Conservation (phyloP, 768 basidiomycete genomes). For the Collybia nuda region DNA sequence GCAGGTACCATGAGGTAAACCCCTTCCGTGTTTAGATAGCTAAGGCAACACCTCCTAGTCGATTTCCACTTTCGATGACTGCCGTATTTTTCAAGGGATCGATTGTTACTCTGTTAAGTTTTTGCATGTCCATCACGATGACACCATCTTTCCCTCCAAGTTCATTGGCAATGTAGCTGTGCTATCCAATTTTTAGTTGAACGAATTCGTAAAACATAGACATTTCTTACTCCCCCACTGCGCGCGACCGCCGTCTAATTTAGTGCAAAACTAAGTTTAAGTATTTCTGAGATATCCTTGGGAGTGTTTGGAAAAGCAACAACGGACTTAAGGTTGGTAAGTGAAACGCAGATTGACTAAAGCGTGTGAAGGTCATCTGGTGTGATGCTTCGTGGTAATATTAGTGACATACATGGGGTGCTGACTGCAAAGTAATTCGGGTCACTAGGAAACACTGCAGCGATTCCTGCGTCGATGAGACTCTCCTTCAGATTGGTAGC, state of each 20-base stretch:
- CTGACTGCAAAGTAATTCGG: constrained; percentile 14
- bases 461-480: constrained; percentile 10
- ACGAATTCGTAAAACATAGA: background rate
- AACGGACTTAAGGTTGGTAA: constrained; percentile 15
- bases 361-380: background rate
- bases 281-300: constrained; percentile 33
- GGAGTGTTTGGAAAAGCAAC: constrained; percentile 33
- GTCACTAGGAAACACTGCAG: constrained; percentile 18
- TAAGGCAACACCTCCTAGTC: constrained; percentile 29
- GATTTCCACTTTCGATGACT: constrained; percentile 40
- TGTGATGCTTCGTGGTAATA: background rate
- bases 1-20: constrained; percentile 54
- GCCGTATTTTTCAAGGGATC: constrained; percentile 31
- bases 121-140: constrained; percentile 44
- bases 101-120: constrained; percentile 37
- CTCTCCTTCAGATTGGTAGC: constrained; percentile 8
- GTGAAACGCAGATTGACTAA: constrained; percentile 38
- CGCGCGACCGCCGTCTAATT: background rate
- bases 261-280: constrained; percentile 18
- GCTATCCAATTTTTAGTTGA: constrained; percentile 20
- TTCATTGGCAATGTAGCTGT: constrained; percentile 51
- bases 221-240: background rate
- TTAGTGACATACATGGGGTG: constrained; percentile 10
- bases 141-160: constrained; percentile 43
- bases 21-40: constrained; percentile 40